Evolutionary conservation across 306 rosid species (phyloP).

Genomic region (Arachis hypogaea): DNA sequence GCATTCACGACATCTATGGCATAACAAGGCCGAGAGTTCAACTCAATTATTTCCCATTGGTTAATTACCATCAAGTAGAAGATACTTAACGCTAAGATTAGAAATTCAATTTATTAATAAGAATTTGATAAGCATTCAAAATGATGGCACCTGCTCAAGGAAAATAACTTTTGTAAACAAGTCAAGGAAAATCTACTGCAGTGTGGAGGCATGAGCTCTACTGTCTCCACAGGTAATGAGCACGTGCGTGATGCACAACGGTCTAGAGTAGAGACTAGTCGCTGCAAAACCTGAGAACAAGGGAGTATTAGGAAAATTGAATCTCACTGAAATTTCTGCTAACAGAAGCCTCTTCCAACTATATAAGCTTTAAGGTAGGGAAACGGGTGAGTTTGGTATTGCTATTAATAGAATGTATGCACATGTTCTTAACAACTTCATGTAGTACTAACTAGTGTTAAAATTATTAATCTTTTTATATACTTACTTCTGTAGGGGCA

Average conservation of each 20-base stretch:
- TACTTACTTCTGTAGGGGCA: constrained; percentile 82
- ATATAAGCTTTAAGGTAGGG: not conserved
- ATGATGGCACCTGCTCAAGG: constrained; percentile 80
- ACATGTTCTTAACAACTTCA: constrained; percentile 6
- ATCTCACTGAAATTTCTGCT: constrained; percentile 14
- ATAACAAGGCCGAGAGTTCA: constrained; percentile 28
- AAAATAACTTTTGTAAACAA: constrained; percentile 89
- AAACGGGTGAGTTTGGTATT: too few species aligned
- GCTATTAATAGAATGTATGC: constrained; percentile 7
- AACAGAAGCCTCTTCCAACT: constrained; percentile 13
- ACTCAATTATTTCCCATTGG: constrained; percentile 11
- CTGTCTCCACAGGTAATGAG: constrained; percentile 92
- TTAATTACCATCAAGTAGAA: constrained; percentile 21
- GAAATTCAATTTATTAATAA: constrained; percentile 26
- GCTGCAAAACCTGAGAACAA: constrained; percentile 70
- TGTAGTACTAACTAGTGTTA: constrained; percentile 20
- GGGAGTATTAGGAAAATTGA: constrained; percentile 4
- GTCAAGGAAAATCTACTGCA: constrained; percentile 91
- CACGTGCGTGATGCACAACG: constrained; percentile 95
- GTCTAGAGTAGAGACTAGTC: constrained; percentile 83
- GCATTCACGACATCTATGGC: constrained; percentile 16
- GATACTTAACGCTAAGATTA: constrained; percentile 17
- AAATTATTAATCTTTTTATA: constrained; percentile 21
- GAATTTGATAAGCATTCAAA: constrained; percentile 22
- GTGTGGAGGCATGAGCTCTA: constrained; percentile 91